phyloP scores from a whole-genome alignment of 2,329 filamentous ascomycete genomes.

The Colletotrichum graminicola region DNA sequence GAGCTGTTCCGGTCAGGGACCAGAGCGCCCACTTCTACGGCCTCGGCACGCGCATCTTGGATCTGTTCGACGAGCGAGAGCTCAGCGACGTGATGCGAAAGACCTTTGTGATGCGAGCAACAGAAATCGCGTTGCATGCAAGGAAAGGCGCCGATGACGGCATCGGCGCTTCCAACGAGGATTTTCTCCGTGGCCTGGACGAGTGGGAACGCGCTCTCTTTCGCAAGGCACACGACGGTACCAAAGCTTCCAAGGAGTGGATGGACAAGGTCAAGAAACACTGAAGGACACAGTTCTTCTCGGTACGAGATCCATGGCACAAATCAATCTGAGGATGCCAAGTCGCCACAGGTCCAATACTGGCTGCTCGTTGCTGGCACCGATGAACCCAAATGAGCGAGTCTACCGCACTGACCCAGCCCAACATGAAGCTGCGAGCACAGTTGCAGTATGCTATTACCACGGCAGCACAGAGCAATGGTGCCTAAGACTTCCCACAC shows the following conservation, averaged over 20 bases:
- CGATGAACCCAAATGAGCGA: not conserved
- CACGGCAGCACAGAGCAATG: not conserved
- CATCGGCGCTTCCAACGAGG: slow-evolving; percentile 73
- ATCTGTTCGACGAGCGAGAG: slow-evolving; percentile 85
- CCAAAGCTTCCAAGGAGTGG: slow-evolving; percentile 78
- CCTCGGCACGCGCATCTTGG: slow-evolving; percentile 85
- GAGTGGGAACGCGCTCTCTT: slow-evolving; percentile 88
- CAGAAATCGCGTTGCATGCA: slow-evolving; percentile 88
- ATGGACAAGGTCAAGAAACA: slow-evolving; percentile 67
- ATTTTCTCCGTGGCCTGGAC: slow-evolving; percentile 89
- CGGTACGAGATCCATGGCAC: not conserved
- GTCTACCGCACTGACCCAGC: not conserved
- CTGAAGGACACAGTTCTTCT: slow-evolving; percentile 27
- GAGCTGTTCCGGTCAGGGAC: slow-evolving; percentile 84
- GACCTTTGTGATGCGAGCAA: slow-evolving; percentile 85
- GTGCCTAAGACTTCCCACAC: not conserved
- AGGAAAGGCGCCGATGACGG: slow-evolving; percentile 81
- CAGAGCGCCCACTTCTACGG: slow-evolving; percentile 91
- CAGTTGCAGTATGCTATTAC: not conserved
- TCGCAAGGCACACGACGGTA: slow-evolving; percentile 78
- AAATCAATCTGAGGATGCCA: not conserved
- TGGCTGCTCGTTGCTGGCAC: not conserved
- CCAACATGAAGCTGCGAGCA: not conserved
- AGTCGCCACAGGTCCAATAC: not conserved
- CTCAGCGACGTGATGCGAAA: slow-evolving; percentile 81